Percentiles rank a stretch among this genome's conserved stretches.
phyloP scores from a whole-genome alignment of 306 rosid species.

The Lagenaria siceraria region DNA sequence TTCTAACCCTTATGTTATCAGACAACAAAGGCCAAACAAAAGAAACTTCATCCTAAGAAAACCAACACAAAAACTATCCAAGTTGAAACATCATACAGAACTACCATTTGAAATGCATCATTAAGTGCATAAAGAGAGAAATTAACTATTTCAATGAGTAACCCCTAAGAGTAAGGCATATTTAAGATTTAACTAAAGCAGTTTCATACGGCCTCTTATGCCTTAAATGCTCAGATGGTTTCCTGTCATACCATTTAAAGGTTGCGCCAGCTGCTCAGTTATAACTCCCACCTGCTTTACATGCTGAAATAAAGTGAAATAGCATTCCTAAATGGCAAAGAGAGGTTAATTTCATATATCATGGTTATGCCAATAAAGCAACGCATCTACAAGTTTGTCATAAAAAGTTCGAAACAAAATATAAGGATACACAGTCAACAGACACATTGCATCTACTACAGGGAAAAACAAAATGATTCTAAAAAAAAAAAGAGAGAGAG shows the following conservation, averaged over 20 bases:
- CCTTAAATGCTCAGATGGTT: slow-evolving; percentile 51
- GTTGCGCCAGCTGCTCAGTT: slow-evolving; percentile 84
- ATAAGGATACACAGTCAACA: neutral
- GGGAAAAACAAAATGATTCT: neutral
- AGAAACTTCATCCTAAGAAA: neutral
- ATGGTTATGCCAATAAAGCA: slow-evolving; percentile 2
- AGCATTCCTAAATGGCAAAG: slow-evolving; percentile 68
- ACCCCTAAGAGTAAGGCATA: neutral
- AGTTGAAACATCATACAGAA: neutral
- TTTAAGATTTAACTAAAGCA: slow-evolving; percentile 15
- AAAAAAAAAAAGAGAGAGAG: neutral
- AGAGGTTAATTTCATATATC: slow-evolving; percentile 39
- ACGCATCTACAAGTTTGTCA: neutral
- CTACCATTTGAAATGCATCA: neutral
- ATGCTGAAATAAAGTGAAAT: slow-evolving; percentile 56
- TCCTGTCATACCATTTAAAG: slow-evolving; percentile 92
- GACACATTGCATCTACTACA: neutral
- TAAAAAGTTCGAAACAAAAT: neutral
- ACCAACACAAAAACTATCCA: neutral
- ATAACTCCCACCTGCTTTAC: slow-evolving; percentile 69
- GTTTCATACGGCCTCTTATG: slow-evolving; percentile 43
- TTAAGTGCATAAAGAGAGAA: neutral
- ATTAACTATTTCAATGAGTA: neutral
- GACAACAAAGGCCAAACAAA: neutral
- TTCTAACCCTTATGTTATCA: neutral